Conservation (phyloP, 495 filamentous ascomycete genomes). For the Penicillium simplicissimum region DNA sequence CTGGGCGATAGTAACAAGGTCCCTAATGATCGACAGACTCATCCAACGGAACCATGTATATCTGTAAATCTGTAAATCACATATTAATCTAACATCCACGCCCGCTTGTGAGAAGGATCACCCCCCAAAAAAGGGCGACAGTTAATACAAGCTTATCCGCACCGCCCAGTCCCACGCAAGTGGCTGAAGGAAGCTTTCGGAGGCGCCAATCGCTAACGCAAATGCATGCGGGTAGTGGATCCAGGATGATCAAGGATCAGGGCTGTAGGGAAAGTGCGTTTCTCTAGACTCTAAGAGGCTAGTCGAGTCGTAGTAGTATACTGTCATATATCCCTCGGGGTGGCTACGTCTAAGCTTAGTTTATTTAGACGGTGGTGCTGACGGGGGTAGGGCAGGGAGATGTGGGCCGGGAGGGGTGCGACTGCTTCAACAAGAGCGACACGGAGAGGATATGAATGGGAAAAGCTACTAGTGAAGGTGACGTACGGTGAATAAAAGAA, state of each 20-base stretch:
- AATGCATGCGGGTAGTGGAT: conserved; percentile 8
- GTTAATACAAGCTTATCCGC: conserved; percentile 25
- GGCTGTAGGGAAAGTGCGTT: not conserved
- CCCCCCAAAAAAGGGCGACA: too few relatives aligned
- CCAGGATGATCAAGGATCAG: conserved; percentile 8
- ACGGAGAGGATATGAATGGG: too few relatives aligned
- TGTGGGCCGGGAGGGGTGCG: too few relatives aligned
- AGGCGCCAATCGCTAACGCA: conserved; percentile 18
- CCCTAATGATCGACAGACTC: not conserved
- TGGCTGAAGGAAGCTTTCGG: conserved; percentile 28
- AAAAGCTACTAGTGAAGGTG: too few relatives aligned
- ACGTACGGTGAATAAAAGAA: too few relatives aligned
- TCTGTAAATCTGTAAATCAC: too few relatives aligned
- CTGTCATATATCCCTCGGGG: not conserved
- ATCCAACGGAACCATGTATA: too few relatives aligned
- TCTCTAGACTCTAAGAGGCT: not conserved
- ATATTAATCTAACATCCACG: too few relatives aligned
- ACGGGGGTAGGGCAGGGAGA: too few relatives aligned
- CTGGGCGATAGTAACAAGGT: not conserved
- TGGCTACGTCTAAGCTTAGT: not conserved
- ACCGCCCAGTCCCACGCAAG: conserved; percentile 16
- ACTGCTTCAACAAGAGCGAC: too few relatives aligned
- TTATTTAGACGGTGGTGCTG: not conserved
- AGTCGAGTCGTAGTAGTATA: not conserved
- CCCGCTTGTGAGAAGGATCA: too few relatives aligned